Conservation (phyloP, 495 filamentous ascomycete species). For the Talaromyces liani region DNA sequence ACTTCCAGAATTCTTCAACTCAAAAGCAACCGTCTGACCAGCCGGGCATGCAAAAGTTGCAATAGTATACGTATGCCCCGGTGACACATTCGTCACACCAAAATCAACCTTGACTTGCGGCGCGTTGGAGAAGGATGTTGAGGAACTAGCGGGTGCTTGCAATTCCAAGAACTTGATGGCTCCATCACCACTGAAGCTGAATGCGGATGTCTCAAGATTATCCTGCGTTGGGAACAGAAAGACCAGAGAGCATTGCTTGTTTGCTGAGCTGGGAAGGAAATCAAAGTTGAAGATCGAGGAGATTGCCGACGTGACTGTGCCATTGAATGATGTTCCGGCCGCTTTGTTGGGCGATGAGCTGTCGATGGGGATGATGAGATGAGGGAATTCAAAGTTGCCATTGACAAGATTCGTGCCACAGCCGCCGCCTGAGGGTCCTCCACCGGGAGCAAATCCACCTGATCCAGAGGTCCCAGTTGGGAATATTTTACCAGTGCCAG, state of each 20-base stretch:
- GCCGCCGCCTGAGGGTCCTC: neutral
- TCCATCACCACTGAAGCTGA: conserved; percentile 51
- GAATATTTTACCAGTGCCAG: neutral
- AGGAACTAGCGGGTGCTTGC: conserved; percentile 21
- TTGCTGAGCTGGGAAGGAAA: conserved; percentile 41
- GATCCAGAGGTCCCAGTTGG: neutral
- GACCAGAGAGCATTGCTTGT: conserved; percentile 55
- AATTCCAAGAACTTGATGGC: conserved; percentile 46
- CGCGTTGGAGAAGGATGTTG: conserved; percentile 44
- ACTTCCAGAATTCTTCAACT: conserved; percentile 44
- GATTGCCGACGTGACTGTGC: conserved; percentile 44
- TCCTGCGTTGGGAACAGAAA: conserved; percentile 55
- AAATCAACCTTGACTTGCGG: conserved; percentile 38
- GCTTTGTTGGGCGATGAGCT: conserved; percentile 43
- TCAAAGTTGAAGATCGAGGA: conserved; percentile 66
- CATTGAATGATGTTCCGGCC: conserved; percentile 47
- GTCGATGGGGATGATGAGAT: conserved; percentile 61
- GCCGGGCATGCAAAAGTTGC: conserved; percentile 48
- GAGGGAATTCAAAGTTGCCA: conserved; percentile 51
- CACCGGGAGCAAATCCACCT: neutral
- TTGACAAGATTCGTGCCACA: conserved; percentile 45
- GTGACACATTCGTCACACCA: conserved; percentile 37
- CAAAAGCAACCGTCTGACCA: conserved; percentile 40
- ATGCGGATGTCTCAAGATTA: conserved; percentile 47
- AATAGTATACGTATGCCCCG: conserved; percentile 50